phyloP scores from a whole-genome alignment of 352 stramenopile species.

The Saprolegnia diclina region DNA sequence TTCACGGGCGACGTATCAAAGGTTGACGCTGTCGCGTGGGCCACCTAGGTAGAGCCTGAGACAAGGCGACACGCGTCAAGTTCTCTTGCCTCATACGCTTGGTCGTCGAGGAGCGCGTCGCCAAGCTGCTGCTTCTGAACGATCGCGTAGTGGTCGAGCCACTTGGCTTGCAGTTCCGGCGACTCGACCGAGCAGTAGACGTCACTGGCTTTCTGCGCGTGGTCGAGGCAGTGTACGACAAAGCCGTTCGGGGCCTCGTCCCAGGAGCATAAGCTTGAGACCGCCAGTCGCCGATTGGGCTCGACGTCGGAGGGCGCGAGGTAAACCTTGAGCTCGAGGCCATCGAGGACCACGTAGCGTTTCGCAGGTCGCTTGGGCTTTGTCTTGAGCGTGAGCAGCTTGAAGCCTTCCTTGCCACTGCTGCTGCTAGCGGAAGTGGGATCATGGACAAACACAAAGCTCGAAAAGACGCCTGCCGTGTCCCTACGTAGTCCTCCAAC shows the following conservation, averaged over 20 bases:
- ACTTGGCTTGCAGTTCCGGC: not conserved
- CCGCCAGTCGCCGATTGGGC: not conserved
- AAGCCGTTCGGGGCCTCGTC: not conserved
- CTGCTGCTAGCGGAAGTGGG: no score
- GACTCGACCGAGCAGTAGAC: constrained; percentile 8
- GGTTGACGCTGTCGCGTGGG: not conserved
- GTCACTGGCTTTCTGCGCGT: no score
- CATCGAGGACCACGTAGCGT: constrained; percentile 22
- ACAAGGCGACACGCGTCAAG: not conserved
- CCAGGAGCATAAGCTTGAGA: not conserved
- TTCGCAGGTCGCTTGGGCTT: not conserved
- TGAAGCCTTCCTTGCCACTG: not conserved
- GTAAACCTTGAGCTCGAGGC: constrained; percentile 21
- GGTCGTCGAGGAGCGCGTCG: constrained; percentile 16
- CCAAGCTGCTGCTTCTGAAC: not conserved
- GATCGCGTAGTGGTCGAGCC: not conserved
- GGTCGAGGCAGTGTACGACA: constrained; percentile 13
- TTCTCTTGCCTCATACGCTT: constrained; percentile 19
- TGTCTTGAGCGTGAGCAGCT: not conserved
- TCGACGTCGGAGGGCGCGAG: not conserved
- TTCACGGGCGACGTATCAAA: not conserved
- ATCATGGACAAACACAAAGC: constrained; percentile 16
- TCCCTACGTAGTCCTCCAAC: constrained; percentile 9
- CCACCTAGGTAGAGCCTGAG: constrained; percentile 1
- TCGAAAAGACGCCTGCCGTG: constrained; percentile 1